Percentiles rank a stretch among this genome's conserved stretches.
These are phyloP conservation scores for Rhynchospora pubera DNA, from an alignment of 176 grass and related monocot genomes.

Conservation along the genomic window DNA sequence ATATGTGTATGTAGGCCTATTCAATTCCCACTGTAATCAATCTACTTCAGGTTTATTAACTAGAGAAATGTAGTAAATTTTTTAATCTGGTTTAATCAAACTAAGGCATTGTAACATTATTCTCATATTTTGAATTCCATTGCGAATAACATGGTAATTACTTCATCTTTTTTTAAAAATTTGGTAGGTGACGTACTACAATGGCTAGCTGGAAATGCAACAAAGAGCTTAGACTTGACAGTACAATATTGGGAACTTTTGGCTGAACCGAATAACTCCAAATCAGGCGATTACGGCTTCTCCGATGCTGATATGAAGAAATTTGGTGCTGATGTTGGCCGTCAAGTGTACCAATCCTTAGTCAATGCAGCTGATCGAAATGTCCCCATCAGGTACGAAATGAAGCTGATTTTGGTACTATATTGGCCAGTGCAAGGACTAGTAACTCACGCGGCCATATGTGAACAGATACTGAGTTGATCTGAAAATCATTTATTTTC, in stretches of 20 bases:
- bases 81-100: neutral
- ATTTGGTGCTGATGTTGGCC: slow-evolving; percentile 62
- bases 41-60: neutral
- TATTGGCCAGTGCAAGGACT: no score
- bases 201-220: slow-evolving; percentile 84
- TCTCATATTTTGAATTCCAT: neutral
- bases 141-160: neutral
- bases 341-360: slow-evolving; percentile 49
- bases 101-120: neutral
- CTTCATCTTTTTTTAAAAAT: neutral
- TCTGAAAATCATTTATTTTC: neutral
- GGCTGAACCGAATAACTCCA: slow-evolving; percentile 47
- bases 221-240: slow-evolving; percentile 57
- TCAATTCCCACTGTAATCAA: neutral
- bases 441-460: no score
- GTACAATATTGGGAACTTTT: slow-evolving; percentile 86
- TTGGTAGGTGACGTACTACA: slow-evolving; percentile 59
- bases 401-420: neutral
- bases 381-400: slow-evolving; percentile 51
- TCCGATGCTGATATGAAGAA: slow-evolving; percentile 58
- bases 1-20: neutral
- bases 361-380: slow-evolving; percentile 67
- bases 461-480: no score
- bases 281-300: slow-evolving; percentile 74
- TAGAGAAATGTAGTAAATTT: neutral